Conservation (phyloP, 148 eudicot species). For the Nepenthes gracilis region DNA sequence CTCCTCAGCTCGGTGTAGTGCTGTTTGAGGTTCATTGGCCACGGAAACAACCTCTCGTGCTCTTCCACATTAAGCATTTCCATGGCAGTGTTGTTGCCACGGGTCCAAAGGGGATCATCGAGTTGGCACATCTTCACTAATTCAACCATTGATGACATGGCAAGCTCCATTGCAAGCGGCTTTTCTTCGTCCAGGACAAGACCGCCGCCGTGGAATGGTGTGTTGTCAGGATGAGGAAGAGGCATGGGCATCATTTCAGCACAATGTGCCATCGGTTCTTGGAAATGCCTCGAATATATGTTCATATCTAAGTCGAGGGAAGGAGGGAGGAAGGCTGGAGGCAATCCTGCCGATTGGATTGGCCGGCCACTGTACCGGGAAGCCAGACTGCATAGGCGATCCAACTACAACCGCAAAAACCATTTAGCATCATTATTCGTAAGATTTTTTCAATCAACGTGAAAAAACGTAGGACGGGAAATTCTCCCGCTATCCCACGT, state of each 20-base stretch:
- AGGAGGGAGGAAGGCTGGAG: slow-evolving; percentile 31
- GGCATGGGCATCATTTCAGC: slow-evolving; percentile 33
- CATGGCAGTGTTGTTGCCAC: slow-evolving; percentile 1
- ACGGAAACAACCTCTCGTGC: slow-evolving; percentile 53
- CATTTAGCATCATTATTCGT: too few species aligned
- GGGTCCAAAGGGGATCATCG: slow-evolving; percentile 63
- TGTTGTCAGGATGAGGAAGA: slow-evolving; percentile 34
- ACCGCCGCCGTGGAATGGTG: slow-evolving; percentile 13
- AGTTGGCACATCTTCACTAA: slow-evolving; percentile 50
- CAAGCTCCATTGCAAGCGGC: slow-evolving; percentile 59
- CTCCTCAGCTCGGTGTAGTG: slow-evolving; percentile 21
- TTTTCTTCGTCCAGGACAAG: slow-evolving; percentile 68
- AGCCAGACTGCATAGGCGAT: slow-evolving; percentile 54
- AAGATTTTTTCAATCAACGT: too few species aligned
- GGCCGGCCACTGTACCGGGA: slow-evolving; percentile 45
- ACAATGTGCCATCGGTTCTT: slow-evolving; percentile 18
- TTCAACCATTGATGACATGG: slow-evolving; percentile 59
- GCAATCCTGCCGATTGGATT: slow-evolving; percentile 42
- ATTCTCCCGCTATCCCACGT: too few species aligned
- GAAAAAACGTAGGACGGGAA: too few species aligned
- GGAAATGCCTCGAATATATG: slow-evolving; percentile 54
- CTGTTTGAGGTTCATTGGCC: slow-evolving; percentile 32
- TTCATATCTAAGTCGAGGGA: slow-evolving; percentile 79
- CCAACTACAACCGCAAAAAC: slow-evolving; percentile 30
- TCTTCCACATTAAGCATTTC: slow-evolving; percentile 73